Evolutionary conservation across 2,329 filamentous ascomycete species (phyloP).

Genomic region (Chaetoscypha palmicola): DNA sequence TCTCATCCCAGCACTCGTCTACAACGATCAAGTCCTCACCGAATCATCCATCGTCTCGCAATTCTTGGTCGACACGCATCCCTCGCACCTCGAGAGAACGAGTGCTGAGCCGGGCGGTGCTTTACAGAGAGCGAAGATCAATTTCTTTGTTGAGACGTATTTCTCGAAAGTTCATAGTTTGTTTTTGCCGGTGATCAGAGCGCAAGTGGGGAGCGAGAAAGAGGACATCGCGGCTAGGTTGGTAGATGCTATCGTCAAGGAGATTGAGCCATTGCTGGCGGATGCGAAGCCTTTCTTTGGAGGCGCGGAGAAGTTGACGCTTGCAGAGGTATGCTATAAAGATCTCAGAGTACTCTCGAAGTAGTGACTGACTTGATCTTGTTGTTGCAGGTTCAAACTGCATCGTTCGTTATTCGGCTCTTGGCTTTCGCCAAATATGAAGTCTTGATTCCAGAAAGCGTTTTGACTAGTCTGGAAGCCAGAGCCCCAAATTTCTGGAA

Average conservation of each 20-base stretch:
- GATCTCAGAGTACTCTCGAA: not conserved
- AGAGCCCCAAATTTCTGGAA: constrained; percentile 59
- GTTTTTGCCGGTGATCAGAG: constrained; percentile 38
- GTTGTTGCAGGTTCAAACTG: constrained; percentile 47
- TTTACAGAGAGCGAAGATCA: constrained; percentile 56
- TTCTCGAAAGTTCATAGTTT: constrained; percentile 51
- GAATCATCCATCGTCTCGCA: constrained; percentile 69
- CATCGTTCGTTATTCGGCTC: constrained; percentile 60
- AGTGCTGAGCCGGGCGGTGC: constrained; percentile 47
- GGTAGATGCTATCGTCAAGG: constrained; percentile 54
- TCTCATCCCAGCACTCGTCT: constrained; percentile 64
- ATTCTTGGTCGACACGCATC: constrained; percentile 63
- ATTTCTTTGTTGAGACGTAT: constrained; percentile 68
- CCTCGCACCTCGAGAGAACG: constrained; percentile 57
- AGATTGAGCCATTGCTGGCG: constrained; percentile 64
- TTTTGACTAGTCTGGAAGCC: constrained; percentile 41
- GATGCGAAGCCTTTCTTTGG: constrained; percentile 55
- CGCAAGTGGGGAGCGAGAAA: constrained; percentile 36
- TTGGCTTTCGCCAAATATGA: constrained; percentile 47
- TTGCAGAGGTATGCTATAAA: constrained; percentile 59
- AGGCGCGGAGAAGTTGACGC: constrained; percentile 55
- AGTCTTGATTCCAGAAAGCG: constrained; percentile 43
- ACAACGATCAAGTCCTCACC: constrained; percentile 60
- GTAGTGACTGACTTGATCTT: not conserved
- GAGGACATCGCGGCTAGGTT: constrained; percentile 46